phyloP scores from a whole-genome alignment of 2,329 filamentous ascomycete species.

The Fusarium nodosum region DNA sequence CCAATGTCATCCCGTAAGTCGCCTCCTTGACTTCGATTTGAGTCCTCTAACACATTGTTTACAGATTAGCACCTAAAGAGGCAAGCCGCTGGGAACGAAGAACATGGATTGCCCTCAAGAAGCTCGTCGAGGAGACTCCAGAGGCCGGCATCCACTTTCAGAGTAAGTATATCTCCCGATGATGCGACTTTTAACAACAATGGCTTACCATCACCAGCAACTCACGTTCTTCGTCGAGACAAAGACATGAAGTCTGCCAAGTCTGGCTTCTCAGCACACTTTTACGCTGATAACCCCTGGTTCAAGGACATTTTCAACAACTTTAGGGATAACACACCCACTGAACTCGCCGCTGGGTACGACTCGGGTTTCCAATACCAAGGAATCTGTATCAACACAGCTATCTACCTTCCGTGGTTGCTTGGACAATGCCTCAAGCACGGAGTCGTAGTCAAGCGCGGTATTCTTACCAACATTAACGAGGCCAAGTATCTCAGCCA shows the following conservation, averaged over 20 bases:
- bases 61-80: slow-evolving; percentile 56
- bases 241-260: slow-evolving; percentile 70
- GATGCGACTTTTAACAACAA: too few relatives aligned
- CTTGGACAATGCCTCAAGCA: slow-evolving; percentile 81
- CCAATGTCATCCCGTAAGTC: slow-evolving; percentile 79
- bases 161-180: slow-evolving; percentile 56
- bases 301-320: slow-evolving; percentile 79
- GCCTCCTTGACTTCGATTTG: accelerated
- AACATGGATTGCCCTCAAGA: slow-evolving; percentile 73
- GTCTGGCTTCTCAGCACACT: slow-evolving; percentile 18
- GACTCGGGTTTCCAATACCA: slow-evolving; percentile 82
- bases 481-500: slow-evolving; percentile 71
- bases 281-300: slow-evolving; percentile 74
- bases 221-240: slow-evolving; percentile 66
- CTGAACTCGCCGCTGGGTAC: slow-evolving; percentile 72
- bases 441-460: slow-evolving; percentile 78
- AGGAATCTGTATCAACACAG: slow-evolving; percentile 91
- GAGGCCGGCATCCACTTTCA: slow-evolving; percentile 87
- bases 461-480: slow-evolving; percentile 73
- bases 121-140: slow-evolving; percentile 73
- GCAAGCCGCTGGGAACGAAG: slow-evolving; percentile 70
- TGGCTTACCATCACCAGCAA: slow-evolving; percentile 54
- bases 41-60: slow-evolving; percentile 40
- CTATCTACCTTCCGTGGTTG: slow-evolving; percentile 89
- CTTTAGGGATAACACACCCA: slow-evolving; percentile 71